These are phyloP conservation scores for Sphagnurus paluster DNA, from an alignment of 1,284 basidiomycete genomes.

Conservation along the genomic window DNA sequence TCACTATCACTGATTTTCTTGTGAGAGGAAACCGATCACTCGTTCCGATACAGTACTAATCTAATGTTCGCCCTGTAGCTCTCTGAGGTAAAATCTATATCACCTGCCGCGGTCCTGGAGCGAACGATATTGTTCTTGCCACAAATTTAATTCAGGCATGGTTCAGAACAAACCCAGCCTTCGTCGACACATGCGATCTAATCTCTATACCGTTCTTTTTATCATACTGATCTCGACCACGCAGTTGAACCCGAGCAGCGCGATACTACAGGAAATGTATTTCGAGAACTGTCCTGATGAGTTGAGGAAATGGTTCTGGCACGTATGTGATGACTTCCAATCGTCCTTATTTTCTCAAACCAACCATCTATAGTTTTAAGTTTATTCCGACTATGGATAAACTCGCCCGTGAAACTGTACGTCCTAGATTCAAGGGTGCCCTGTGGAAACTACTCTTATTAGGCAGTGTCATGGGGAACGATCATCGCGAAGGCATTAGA, in stretches of 20 bases:
- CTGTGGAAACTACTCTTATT: constrained; percentile 28
- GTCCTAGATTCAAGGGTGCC: constrained; percentile 19
- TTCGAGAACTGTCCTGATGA: constrained; percentile 19
- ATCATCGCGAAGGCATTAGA: constrained; percentile 28
- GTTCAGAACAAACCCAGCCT: constrained; percentile 24
- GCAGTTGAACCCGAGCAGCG: too few species aligned
- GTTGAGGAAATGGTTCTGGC: constrained; percentile 25
- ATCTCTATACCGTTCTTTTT: too few species aligned
- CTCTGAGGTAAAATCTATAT: constrained; percentile 29
- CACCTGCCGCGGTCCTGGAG: constrained; percentile 20
- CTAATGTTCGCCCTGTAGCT: constrained; percentile 20
- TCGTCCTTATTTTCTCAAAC: neutral
- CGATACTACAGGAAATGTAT: constrained; percentile 24
- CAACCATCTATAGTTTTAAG: too few species aligned
- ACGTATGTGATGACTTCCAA: constrained; percentile 18
- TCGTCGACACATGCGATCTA: too few species aligned
- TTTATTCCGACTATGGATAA: constrained; percentile 20
- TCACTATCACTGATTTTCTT: constrained; percentile 21
- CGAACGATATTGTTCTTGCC: constrained; percentile 27
- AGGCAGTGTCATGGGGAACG: constrained; percentile 23
- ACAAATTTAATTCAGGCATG: constrained; percentile 31
- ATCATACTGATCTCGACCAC: too few species aligned
- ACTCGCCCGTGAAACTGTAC: constrained; percentile 20
- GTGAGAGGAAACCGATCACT: constrained; percentile 25
- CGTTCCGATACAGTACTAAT: constrained; percentile 16